Base-by-base conservation (phyloP, 495 filamentous ascomycete genomes). In the Darksidea phi region DNA sequence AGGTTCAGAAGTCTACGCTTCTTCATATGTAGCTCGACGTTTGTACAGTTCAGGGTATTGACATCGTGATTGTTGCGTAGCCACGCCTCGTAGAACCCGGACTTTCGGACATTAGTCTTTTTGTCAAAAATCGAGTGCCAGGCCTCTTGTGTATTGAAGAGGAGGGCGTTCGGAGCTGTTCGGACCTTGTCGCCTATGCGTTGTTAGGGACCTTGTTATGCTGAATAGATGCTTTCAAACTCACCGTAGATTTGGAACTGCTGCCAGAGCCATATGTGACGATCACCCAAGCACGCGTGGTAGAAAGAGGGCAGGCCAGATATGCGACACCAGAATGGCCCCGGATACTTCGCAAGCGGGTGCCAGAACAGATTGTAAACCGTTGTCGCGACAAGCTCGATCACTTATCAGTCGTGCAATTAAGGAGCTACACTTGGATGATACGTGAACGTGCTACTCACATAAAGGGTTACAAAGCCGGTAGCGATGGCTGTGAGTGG, bases 91-190 rank as follows among this genome's bases (percentile, higher is more conserved):
- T 75, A 76, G 32, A 70, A 74, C 0, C 38, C 32, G 37, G 59
- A 64, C 36, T 66, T 62, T 36, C 56, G 62, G 5, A 71, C 71
- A 32, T 77, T 77, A 0, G 73, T 53, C 34, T 71, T 76, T 20
- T 15, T 47, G n/a, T 59, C 47, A 56, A 74, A 76, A 25, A 74
- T 75, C 6, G 51, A 63, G 46, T 51, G 20, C 18, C 34, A 54
- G 8, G 60, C 60, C 8, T 37, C 38, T 5, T 53, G 46, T 23
- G 20, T 42, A 41, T 65, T 50, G 61, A 77, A 71, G 0, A 74
- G 36, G 13, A 77, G 54, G 0, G 58, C 20, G 36, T 72, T 71
- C 7, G 75, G 72, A 10, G 57, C 66, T 12, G 54, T 42, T 24
- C 72, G 72, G 53, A 75, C 46, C 28, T 61, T 65, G 20, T 67